Evolutionary conservation across 1,139 yeast species (phyloP), one percentile per base, ranked within the genome.

Genomic region (Scheffersomyces cryptocercus): DNA sequence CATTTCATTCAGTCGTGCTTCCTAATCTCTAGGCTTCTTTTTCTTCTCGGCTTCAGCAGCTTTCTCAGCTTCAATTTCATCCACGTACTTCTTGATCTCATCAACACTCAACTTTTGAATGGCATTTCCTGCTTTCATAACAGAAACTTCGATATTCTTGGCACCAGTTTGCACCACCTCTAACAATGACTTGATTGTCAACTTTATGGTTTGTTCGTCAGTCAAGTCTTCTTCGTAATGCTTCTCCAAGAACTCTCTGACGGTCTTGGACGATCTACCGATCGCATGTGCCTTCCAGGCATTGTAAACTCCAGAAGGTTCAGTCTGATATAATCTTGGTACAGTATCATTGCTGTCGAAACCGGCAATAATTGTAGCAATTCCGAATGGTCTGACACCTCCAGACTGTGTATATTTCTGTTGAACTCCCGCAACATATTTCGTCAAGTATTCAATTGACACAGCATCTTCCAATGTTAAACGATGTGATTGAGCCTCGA

Each of bases 211-310:
- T 37, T 84, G 85, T 40, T 86, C 86, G 55, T 84, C 90, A 48
- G 76, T 73, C 68, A 85, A 65, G 16, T 79, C 89, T 45, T 85
- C 90, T 56, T 78, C 79, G 68, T 88, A 91, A 59, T 89, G 88
- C 70, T 90, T 91, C 66, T 95, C 99, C 65, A 93, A 78, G 57
- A 91, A 88, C 65, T 95, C 99, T 55, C 96, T 84, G 29, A 95
- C 98, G 1, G 98, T 93, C 67, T 93, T 93, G 49, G 95, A 81
- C 47, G 95, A 88, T 62, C 97, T 84, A 45, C 99, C 99, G 62
- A 95, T 93, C 20, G 99, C 91, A 64, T 89, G 95, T 15, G 99
- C 98, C 66, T 91, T 89, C 99, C 99, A 93, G n/a, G 98, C 96
- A 44, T 95, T 89, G 64, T 86, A 93, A 52, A 93, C 95, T 28